These are phyloP conservation scores for Exophiala viscosa DNA, from an alignment of 2,329 filamentous ascomycete species.

Conservation along the genomic window DNA sequence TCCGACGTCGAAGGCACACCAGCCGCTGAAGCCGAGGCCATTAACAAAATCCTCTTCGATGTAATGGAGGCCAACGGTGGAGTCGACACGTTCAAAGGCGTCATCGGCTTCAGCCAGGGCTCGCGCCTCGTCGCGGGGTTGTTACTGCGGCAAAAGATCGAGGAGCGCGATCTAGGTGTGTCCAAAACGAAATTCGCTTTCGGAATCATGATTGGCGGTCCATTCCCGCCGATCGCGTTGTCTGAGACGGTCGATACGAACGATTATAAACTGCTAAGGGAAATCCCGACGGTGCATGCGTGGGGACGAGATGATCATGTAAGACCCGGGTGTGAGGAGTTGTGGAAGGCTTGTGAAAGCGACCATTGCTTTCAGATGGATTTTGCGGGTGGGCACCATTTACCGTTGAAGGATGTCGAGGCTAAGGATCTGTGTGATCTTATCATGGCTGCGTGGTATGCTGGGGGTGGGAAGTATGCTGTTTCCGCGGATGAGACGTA, in stretches of 20 bases:
- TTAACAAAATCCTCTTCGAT: slow-evolving; percentile 21
- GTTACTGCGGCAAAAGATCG: slow-evolving; percentile 29
- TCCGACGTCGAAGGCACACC: slow-evolving; percentile 23
- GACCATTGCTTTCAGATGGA: slow-evolving; percentile 27
- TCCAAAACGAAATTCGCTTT: slow-evolving; percentile 24
- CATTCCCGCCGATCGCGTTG: slow-evolving; percentile 28
- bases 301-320: slow-evolving; percentile 30
- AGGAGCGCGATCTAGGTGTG: slow-evolving; percentile 12
- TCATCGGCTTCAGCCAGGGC: slow-evolving; percentile 37
- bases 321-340: slow-evolving; percentile 22
- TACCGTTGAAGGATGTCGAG: slow-evolving; percentile 29
- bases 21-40: slow-evolving; percentile 17
- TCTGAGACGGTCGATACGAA: slow-evolving; percentile 6
- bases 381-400: slow-evolving; percentile 29
- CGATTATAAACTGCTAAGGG: slow-evolving; percentile 22
- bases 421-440: slow-evolving; percentile 29
- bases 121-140: slow-evolving; percentile 30
- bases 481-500: slow-evolving; percentile 22
- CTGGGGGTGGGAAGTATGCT: slow-evolving; percentile 21
- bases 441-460: slow-evolving; percentile 28
- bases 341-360: slow-evolving; percentile 24
- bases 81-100: slow-evolving; percentile 30
- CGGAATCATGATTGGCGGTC: slow-evolving; percentile 28
- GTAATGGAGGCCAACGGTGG: slow-evolving; percentile 27
- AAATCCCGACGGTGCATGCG: slow-evolving; percentile 28